phyloP scores from a whole-genome alignment of 768 basidiomycete species.

The Boletus rubescentipes region DNA sequence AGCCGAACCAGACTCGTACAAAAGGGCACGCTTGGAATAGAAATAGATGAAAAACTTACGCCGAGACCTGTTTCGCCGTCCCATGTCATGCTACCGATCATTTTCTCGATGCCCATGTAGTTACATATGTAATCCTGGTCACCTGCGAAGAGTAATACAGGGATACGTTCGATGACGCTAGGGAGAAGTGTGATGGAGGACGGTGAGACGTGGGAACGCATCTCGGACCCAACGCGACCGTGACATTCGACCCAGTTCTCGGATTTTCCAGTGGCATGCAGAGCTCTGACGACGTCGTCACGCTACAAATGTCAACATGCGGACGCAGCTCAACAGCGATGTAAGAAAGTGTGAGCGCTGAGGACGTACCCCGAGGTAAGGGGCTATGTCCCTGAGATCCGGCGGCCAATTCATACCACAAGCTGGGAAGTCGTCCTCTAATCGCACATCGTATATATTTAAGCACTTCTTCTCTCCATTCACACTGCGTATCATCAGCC shows the following conservation, averaged over 20 bases:
- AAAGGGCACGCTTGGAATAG: not conserved
- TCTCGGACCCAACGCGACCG: constrained; percentile 57
- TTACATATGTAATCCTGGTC: constrained; percentile 98
- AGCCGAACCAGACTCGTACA: constrained; percentile 1
- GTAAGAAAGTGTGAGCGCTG: not conserved
- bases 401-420: constrained; percentile 99
- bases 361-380: constrained; percentile 73
- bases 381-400: constrained; percentile 71
- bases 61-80: constrained; percentile 81
- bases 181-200: constrained; percentile 81
- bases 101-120: constrained; percentile 84
- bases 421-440: constrained; percentile 79
- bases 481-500: constrained; percentile 42
- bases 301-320: constrained; percentile 47
- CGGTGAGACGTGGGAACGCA: constrained; percentile 54
- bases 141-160: constrained; percentile 89
- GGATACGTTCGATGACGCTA: constrained; percentile 71
- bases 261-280: constrained; percentile 78
- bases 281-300: constrained; percentile 71
- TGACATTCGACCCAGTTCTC: constrained; percentile 90
- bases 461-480: constrained; percentile 75
- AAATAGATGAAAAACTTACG: constrained; percentile 44
- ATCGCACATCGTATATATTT: constrained; percentile 93
- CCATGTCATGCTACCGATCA: constrained; percentile 85
- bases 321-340: not conserved